Conservation (phyloP, 1,284 basidiomycete genomes). For the Xerocomus amazonicus region DNA sequence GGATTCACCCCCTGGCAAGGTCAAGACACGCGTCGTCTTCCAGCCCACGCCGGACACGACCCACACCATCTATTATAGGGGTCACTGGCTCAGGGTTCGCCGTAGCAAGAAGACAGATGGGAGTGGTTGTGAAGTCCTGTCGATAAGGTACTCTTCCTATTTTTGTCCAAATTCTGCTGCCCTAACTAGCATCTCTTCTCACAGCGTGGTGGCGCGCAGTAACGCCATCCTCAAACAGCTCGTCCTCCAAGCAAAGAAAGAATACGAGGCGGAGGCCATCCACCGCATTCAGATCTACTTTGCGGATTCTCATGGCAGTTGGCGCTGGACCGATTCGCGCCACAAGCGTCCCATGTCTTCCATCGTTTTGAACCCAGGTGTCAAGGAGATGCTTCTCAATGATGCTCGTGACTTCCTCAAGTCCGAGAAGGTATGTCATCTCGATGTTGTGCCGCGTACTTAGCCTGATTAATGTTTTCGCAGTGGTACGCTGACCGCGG, state of each 20-base stretch:
- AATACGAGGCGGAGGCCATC: constrained; percentile 78
- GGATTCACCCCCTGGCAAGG: constrained; percentile 54
- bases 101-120: constrained; percentile 63
- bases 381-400: constrained; percentile 78
- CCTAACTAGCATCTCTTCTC: constrained; percentile 13
- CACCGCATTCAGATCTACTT: constrained; percentile 84
- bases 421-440: constrained; percentile 60
- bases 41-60: constrained; percentile 80
- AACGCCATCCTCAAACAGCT: constrained; percentile 81
- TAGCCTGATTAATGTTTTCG: neutral
- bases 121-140: constrained; percentile 64
- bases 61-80: constrained; percentile 77
- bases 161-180: constrained; percentile 9
- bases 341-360: constrained; percentile 78
- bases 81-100: constrained; percentile 74
- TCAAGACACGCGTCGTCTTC: constrained; percentile 77
- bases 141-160: constrained; percentile 52
- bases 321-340: constrained; percentile 79
- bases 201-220: constrained; percentile 71
- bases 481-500: constrained; percentile 67
- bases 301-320: constrained; percentile 79
- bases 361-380: constrained; percentile 77
- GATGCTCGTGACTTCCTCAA: constrained; percentile 80
- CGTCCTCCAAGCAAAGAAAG: constrained; percentile 81
- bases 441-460: constrained; percentile 4